These are phyloP conservation scores for Trypanosomatidae sp. DNA, from an alignment of 208 protist species.

Conservation along the genomic window DNA sequence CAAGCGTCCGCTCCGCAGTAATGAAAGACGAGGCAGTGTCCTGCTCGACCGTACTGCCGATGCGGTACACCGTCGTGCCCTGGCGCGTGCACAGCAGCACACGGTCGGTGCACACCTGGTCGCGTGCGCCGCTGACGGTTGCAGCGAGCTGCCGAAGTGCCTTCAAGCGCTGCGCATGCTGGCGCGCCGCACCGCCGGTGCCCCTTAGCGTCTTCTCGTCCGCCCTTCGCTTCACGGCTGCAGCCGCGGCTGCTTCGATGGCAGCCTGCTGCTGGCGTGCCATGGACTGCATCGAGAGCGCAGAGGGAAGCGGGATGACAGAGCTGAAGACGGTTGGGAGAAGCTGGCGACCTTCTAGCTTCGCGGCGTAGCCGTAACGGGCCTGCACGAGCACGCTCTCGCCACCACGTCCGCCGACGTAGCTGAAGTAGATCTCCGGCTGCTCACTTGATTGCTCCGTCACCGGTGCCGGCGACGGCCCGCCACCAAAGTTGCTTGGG, in stretches of 20 bases:
- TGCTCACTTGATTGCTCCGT: constrained; percentile 29
- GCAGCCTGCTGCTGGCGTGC: constrained; percentile 45
- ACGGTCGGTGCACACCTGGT: constrained; percentile 31
- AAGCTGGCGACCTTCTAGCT: constrained; percentile 41
- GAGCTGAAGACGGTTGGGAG: constrained; percentile 51
- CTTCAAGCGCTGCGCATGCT: constrained; percentile 29
- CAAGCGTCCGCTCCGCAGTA: constrained; percentile 70
- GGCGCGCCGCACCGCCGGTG: constrained; percentile 10
- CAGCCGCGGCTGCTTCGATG: constrained; percentile 26
- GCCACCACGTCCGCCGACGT: constrained; percentile 60
- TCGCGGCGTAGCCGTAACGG: constrained; percentile 74
- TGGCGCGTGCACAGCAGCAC: constrained; percentile 69
- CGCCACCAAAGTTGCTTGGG: not conserved
- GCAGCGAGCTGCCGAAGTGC: constrained; percentile 29
- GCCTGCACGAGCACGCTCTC: constrained; percentile 68
- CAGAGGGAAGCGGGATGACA: constrained; percentile 52
- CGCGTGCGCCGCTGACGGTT: constrained; percentile 16
- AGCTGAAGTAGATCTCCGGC: constrained; percentile 61
- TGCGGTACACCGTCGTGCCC: constrained; percentile 55
- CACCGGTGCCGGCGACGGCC: constrained; percentile 13
- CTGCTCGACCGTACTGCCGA: constrained; percentile 53
- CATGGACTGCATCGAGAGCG: constrained; percentile 43
- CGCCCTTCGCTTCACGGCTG: constrained; percentile 8
- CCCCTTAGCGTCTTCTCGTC: not conserved
- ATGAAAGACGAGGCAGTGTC: constrained; percentile 62